phyloP scores from a whole-genome alignment of 2,329 filamentous ascomycete species.

The Parascedosporium putredinis region DNA sequence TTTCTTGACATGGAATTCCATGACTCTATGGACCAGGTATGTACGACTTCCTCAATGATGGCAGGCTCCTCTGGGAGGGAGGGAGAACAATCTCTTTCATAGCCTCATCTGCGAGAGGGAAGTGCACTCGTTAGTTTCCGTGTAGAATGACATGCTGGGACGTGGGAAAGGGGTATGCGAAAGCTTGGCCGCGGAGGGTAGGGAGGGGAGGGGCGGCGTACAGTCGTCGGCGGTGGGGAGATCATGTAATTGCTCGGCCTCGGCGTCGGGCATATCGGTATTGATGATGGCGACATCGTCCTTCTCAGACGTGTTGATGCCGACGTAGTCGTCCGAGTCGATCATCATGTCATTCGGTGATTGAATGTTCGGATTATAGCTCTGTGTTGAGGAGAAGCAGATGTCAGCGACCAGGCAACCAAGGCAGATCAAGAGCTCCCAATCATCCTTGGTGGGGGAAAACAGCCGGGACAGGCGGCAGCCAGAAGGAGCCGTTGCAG shows the following conservation, averaged over 20 bases:
- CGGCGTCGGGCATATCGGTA: conserved; percentile 39
- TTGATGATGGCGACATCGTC: conserved; percentile 44
- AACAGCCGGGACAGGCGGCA: no score
- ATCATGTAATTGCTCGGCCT: conserved; percentile 36
- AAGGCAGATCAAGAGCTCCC: no score
- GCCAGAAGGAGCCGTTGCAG: no score
- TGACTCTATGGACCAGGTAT: conserved; percentile 81
- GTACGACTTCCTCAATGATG: conserved; percentile 60
- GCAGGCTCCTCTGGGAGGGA: conserved; percentile 66
- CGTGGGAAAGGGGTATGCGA: neutral
- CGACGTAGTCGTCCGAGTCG: conserved; percentile 44
- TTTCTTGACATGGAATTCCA: conserved; percentile 71
- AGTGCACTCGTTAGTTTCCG: neutral
- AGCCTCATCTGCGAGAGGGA: conserved; percentile 51
- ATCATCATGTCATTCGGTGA: conserved; percentile 48
- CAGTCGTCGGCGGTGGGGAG: conserved; percentile 35
- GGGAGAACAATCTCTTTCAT: conserved; percentile 75
- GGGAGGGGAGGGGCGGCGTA: neutral
- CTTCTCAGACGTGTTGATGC: conserved; percentile 37
- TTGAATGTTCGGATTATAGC: conserved; percentile 38
- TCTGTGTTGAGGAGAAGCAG: conserved; percentile 23
- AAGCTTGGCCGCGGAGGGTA: neutral
- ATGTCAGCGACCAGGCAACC: neutral
- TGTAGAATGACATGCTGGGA: neutral
- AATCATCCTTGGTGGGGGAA: no score